Conservation (phyloP, 805 yeast genomes). For the Metschnikowia peoriensis region DNA sequence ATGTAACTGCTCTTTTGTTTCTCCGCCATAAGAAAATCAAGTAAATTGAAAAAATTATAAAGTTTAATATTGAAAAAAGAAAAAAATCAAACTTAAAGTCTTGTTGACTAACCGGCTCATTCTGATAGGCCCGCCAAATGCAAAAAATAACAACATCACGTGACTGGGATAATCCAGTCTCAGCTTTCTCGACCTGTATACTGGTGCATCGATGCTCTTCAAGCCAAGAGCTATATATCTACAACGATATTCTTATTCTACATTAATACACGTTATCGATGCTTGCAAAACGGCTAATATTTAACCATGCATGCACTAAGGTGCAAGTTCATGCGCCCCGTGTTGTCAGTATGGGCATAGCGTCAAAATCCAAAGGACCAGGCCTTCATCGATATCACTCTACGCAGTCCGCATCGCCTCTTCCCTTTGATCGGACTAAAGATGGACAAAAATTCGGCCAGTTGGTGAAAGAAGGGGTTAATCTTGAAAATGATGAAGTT, state of each 20-base stretch:
- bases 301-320: background rate
- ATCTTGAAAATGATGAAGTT: slow-evolving; percentile 11
- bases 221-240: background rate
- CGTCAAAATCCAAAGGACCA: background rate
- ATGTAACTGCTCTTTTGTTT: too few species aligned
- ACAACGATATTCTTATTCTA: background rate
- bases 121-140: too few species aligned
- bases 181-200: too few species aligned
- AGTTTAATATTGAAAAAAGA: too few species aligned
- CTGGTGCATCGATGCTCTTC: background rate
- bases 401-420: slow-evolving; percentile 3
- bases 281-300: background rate
- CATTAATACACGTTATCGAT: background rate
- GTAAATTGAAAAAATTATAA: too few species aligned
- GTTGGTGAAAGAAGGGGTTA: slow-evolving; percentile 12
- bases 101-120: too few species aligned
- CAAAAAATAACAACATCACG: too few species aligned
- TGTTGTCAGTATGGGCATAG: background rate
- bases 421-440: slow-evolving; percentile 5
- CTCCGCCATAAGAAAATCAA: too few species aligned
- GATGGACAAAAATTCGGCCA: slow-evolving; percentile 5
- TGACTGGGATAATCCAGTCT: too few species aligned
- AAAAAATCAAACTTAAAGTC: too few species aligned
- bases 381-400: background rate
- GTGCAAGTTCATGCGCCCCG: background rate